Evolutionary conservation across 306 rosid genomes (phyloP).

Genomic region (Trifolium fragiferum): DNA sequence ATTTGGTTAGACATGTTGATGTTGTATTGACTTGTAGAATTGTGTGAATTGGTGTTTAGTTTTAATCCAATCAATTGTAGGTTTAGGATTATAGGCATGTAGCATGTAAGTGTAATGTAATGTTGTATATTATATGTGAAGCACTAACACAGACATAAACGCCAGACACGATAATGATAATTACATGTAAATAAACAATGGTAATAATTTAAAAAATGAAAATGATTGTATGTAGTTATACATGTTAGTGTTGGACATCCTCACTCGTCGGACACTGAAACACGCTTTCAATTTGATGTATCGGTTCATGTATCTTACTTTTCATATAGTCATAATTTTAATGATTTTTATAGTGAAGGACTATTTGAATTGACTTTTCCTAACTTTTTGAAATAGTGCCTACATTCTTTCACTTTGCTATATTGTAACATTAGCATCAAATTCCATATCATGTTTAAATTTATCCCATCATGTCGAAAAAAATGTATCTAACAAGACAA

Average conservation of each 20-base stretch:
- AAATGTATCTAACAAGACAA: neutral
- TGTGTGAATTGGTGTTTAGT: neutral
- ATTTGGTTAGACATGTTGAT: neutral
- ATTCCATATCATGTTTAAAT: neutral
- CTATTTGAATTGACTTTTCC: slow-evolving; percentile 8
- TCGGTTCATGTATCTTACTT: neutral
- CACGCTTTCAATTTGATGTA: neutral
- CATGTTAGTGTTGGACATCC: neutral
- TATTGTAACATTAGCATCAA: slow-evolving; percentile 5
- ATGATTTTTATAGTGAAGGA: slow-evolving; percentile 26
- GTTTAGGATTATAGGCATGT: neutral
- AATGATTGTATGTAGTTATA: neutral
- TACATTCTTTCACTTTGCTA: slow-evolving; percentile 3
- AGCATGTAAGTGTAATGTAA: neutral
- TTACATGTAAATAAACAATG: neutral
- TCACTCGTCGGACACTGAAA: neutral
- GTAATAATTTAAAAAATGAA: neutral
- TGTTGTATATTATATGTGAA: neutral
- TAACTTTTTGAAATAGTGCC: neutral
- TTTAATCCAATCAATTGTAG: slow-evolving; percentile 1
- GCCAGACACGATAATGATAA: neutral
- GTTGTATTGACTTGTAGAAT: neutral
- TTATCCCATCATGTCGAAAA: neutral
- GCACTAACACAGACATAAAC: neutral
- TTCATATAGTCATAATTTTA: neutral